Percentiles rank a stretch among this genome's conserved stretches.
Evolutionary conservation across 108 stramenopile genomes (phyloP).

Genomic region (Skeletonema marinoi): DNA sequence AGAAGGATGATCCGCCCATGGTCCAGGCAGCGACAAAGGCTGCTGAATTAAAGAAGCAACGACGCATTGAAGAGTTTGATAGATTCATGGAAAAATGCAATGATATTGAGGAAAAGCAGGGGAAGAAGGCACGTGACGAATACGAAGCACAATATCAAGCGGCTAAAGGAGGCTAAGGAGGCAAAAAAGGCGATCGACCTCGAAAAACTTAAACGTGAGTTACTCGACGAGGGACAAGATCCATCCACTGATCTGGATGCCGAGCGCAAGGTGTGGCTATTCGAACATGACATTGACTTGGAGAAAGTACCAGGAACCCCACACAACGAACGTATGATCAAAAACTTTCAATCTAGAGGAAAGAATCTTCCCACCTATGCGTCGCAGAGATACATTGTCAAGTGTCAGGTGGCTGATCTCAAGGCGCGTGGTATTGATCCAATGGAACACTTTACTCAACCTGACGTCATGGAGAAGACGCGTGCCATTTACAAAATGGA

Average conservation of each 20-base stretch:
- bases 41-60: constrained; percentile 47
- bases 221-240: constrained; percentile 72
- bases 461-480: constrained; percentile 40
- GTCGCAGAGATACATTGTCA: constrained; percentile 67
- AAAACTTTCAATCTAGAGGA: constrained; percentile 41
- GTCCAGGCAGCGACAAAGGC: constrained; percentile 55
- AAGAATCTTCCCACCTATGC: constrained; percentile 15
- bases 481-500: constrained; percentile 50
- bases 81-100: constrained; percentile 48
- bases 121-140: constrained; percentile 56
- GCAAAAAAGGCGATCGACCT: constrained; percentile 34
- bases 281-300: constrained; percentile 72
- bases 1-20: constrained; percentile 61
- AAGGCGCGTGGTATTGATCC: constrained; percentile 74
- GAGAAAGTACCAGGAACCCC: constrained; percentile 64
- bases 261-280: constrained; percentile 55
- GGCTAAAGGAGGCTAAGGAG: constrained; percentile 41
- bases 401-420: constrained; percentile 71
- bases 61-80: constrained; percentile 43
- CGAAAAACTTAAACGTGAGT: constrained; percentile 53
- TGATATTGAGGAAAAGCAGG: constrained; percentile 64
- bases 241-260: constrained; percentile 74
- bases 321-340: constrained; percentile 61
- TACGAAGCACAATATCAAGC: constrained; percentile 67
- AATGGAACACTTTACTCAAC: constrained; percentile 59